Base-by-base conservation (phyloP, 2,329 filamentous ascomycete species). In the Neofusicoccum umdonicola region DNA sequence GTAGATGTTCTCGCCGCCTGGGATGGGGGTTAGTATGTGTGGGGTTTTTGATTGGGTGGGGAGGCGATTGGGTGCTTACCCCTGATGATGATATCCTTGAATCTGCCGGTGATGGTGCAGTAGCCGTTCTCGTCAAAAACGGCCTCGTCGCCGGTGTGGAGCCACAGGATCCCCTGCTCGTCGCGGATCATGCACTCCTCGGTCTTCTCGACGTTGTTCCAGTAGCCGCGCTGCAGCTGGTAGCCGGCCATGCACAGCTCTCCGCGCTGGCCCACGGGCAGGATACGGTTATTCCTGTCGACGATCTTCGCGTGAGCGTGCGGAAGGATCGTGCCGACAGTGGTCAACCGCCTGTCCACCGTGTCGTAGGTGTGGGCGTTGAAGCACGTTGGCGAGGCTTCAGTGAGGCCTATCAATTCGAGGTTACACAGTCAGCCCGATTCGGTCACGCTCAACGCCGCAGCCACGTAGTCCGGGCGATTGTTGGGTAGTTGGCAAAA, bases 201-300 rank as follows among this genome's bases (percentile, higher is more conserved):
- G 1, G 90, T 93, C 81, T 92, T 93, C 71, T 87, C 86, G 47
- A 85, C 84, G 76, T 92, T 93, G 71, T 90, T 78, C 80, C 83
- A 84, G 71, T 87, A 87, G 22, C 84, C 84, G 50, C 80, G 83
- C 73, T 89, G 90, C 11, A 93, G 80, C 75, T 92, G 89, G 74
- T 93, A 94, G 0, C 91, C 91, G 0, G 88, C 85, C 48, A 93
- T 90, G 74, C 90, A 92, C 22, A 94, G 83, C 79, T 94, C 91
- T 17, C 91, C 91, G 8, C 85, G 81, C 39, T 82, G 78, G 22
- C 91, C 91, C 13, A 91, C 76, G 0, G 89, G 89, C 9, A 93
- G 83, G 47, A 88, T 82, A 35, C 84, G 81, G 17, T 89, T 88
- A 15, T 87, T 81, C 35, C 84, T 81, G 71, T 92, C 87, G 27